Percentiles rank a stretch among this genome's conserved stretches.
phyloP scores from a whole-genome alignment of 768 basidiomycete species.

The Clitopilus hobsonii region DNA sequence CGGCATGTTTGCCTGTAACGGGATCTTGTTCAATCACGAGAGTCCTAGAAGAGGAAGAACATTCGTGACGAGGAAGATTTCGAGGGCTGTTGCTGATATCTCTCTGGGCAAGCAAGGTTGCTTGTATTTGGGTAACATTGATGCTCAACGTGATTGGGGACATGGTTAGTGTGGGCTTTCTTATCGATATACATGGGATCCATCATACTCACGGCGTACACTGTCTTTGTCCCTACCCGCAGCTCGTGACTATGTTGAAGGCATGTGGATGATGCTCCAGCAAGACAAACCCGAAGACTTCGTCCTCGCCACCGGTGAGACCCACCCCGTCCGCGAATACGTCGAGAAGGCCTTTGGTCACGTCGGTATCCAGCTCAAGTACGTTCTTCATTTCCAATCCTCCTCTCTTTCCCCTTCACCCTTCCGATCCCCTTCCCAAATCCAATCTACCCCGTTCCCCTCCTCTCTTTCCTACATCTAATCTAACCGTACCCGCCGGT shows the following conservation, averaged over 20 bases:
- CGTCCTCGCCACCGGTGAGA: constrained; percentile 94
- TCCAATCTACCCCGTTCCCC: too few relatives aligned
- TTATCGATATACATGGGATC: not conserved
- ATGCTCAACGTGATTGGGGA: constrained; percentile 96
- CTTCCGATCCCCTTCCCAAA: too few relatives aligned
- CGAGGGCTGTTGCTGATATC: constrained; percentile 91
- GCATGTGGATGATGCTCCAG: constrained; percentile 98
- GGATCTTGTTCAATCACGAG: constrained; percentile 98
- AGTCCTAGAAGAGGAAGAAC: constrained; percentile 92
- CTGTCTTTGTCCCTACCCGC: not conserved
- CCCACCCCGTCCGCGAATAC: constrained; percentile 90
- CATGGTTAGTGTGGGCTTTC: constrained; percentile 56
- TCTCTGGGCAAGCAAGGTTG: constrained; percentile 83
- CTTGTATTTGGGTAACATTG: constrained; percentile 91
- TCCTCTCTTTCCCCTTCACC: too few relatives aligned
- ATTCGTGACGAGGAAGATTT: constrained; percentile 94
- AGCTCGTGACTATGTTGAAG: constrained; percentile 92
- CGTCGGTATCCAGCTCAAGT: constrained; percentile 67
- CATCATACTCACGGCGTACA: constrained; percentile 6
- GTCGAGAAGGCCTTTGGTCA: constrained; percentile 81
- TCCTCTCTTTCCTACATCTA: not conserved
- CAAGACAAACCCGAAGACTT: constrained; percentile 82
- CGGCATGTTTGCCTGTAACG: constrained; percentile 95
- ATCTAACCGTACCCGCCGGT: not conserved
- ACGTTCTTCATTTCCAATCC: too few relatives aligned